Conservation (phyloP, 2,329 filamentous ascomycete genomes). For the Sporothrix phasma region DNA sequence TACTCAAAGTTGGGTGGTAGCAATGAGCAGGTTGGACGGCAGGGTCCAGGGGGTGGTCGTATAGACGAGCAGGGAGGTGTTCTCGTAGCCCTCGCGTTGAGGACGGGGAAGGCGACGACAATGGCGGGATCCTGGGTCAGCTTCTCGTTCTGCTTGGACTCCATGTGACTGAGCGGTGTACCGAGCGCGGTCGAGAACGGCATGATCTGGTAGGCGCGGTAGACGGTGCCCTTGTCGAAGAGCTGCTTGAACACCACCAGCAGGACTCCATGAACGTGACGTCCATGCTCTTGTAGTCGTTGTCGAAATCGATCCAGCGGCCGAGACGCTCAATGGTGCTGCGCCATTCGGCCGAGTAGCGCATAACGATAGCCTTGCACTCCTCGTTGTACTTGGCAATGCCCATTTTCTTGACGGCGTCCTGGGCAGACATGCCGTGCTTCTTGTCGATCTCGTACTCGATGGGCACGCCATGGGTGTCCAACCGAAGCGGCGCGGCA, state of each 20-base stretch:
- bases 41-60: slow-evolving; percentile 78
- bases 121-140: slow-evolving; percentile 85
- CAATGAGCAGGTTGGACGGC: slow-evolving; percentile 64
- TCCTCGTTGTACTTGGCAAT: slow-evolving; percentile 87
- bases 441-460: slow-evolving; percentile 98
- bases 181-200: slow-evolving; percentile 87
- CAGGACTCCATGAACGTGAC: slow-evolving; percentile 89
- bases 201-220: slow-evolving; percentile 87
- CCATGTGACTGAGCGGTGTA: slow-evolving; percentile 86
- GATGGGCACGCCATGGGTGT: slow-evolving; percentile 85
- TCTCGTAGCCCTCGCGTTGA: slow-evolving; percentile 65
- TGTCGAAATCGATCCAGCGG: slow-evolving; percentile 96
- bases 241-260: slow-evolving; percentile 95
- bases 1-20: slow-evolving; percentile 75
- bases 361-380: slow-evolving; percentile 88
- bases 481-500: slow-evolving; percentile 90
- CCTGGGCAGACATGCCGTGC: slow-evolving; percentile 71
- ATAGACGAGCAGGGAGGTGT: slow-evolving; percentile 72
- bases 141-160: slow-evolving; percentile 90
- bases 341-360: slow-evolving; percentile 79
- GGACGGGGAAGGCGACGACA: slow-evolving; percentile 76
- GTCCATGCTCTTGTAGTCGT: slow-evolving; percentile 98
- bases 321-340: slow-evolving; percentile 78
- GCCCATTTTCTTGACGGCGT: slow-evolving; percentile 77
- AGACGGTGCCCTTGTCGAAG: slow-evolving; percentile 81